A percentile compares a stretch with the other conserved stretches of the same genome.
Conservation (phyloP, 768 basidiomycete species). For the Sutorius australiensis region DNA sequence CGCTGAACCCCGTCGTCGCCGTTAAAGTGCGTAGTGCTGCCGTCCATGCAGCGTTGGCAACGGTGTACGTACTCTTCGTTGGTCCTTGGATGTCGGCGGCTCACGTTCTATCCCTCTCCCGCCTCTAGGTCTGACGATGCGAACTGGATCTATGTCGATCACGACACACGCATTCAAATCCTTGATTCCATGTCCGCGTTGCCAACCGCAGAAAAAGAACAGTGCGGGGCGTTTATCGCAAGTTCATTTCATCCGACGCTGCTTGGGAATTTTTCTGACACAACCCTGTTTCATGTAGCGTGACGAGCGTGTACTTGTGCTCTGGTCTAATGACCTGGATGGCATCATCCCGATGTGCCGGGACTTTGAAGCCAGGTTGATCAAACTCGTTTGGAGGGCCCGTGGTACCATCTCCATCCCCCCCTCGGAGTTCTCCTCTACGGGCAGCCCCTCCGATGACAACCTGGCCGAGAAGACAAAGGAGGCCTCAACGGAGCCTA, state of each 20-base stretch:
- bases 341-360: slow-evolving; percentile 67
- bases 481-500: slow-evolving; percentile 16
- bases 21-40: slow-evolving; percentile 79
- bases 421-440: slow-evolving; percentile 39
- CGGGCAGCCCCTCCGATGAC: slow-evolving; percentile 49
- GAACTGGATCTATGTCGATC: slow-evolving; percentile 63
- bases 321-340: slow-evolving; percentile 85
- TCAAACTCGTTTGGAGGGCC: slow-evolving; percentile 73
- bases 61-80: slow-evolving; percentile 46
- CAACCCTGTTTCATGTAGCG: slow-evolving; percentile 43
- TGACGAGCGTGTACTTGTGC: slow-evolving; percentile 76
- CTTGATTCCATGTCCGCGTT: slow-evolving; percentile 65
- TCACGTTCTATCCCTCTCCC: neutral
- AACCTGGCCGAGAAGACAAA: slow-evolving; percentile 50
- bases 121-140: slow-evolving; percentile 52
- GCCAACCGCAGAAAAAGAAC: slow-evolving; percentile 82
- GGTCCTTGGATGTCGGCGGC: neutral
- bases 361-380: slow-evolving; percentile 75
- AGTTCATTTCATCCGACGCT: slow-evolving; percentile 20
- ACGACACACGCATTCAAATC: slow-evolving; percentile 83
- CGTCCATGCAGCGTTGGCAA: slow-evolving; percentile 72
- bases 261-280: neutral
- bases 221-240: slow-evolving; percentile 85
- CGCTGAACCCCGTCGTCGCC: slow-evolving; percentile 79
- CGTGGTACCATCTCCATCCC: slow-evolving; percentile 36